Percentiles rank a stretch among this genome's conserved stretches.
phyloP scores from a whole-genome alignment of 129 eudicot genomes.

The Arctium lappa region DNA sequence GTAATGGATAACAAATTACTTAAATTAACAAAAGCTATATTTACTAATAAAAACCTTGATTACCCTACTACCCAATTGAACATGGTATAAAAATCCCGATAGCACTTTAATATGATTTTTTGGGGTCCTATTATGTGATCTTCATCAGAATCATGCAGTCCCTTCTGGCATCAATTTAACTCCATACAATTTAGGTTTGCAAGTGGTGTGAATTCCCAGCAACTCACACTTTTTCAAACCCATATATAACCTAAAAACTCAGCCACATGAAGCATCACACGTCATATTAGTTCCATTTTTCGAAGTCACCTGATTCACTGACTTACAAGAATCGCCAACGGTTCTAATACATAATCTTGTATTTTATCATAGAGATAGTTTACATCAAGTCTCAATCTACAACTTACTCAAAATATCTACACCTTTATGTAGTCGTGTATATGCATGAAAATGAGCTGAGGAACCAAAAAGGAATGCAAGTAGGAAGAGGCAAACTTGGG shows the following conservation, averaged over 20 bases:
- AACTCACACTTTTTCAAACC: neutral
- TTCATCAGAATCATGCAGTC: neutral
- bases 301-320: neutral
- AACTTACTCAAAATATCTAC: neutral
- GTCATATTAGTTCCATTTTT: slow-evolving; percentile 1
- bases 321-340: neutral
- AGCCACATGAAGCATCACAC: neutral
- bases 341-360: neutral
- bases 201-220: neutral
- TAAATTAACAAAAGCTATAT: too few relatives aligned
- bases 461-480: slow-evolving; percentile 1
- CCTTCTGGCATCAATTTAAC: neutral
- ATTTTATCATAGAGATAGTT: neutral
- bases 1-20: too few relatives aligned
- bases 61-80: too few relatives aligned
- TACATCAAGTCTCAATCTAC: neutral
- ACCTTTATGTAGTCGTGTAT: neutral
- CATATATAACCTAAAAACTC: neutral
- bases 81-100: too few relatives aligned
- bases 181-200: neutral
- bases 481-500: neutral
- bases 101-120: neutral
- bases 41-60: too few relatives aligned
- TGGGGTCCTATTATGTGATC: neutral
- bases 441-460: slow-evolving; percentile 1